Evolutionary conservation across 139 green algal species (phyloP), one percentile per base, ranked within the genome.

Genomic region (Chlorella sp.): DNA sequence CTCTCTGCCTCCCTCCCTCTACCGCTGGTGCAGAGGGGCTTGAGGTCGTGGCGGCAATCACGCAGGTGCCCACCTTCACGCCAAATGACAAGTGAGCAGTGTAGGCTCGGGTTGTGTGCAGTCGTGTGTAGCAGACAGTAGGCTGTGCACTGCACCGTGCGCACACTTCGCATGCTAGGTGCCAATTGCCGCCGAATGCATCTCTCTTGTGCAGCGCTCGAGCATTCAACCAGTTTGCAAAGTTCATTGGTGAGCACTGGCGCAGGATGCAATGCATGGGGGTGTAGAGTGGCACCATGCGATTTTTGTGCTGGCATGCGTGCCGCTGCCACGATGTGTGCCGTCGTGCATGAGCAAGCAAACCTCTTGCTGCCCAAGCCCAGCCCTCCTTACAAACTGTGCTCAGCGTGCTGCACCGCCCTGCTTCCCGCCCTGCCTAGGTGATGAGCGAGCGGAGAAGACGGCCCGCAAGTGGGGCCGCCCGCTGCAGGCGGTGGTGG

Each of bases 401-500:
- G 46, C 46, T 54, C 46, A 11, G 8, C 46, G n/a, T n/a, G n/a
- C n/a, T n/a, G n/a, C n/a, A n/a, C n/a, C n/a, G n/a, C 8, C 11
- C 46, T 54, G 46, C 46, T 11, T 11, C 46, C 8, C 46, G 8
- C 46, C 46, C 11, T 11, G 8, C 51, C 4, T 16, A 60, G 51
- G 51, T 0, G 93, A 97, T 74, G 91, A 94, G 16, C 85, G 94
- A 1, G 94, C 94, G 11, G 88, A 75, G 4, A 88, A 90, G 67
- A 85, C 85, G 1, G 67, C 81, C 36, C 80, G 90, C 19, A 91
- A 93, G 80, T 97, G 94, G 84, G 91, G 93, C 44, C 90, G 88
- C 74, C 94, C 94, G 0, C 81, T 97, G 7, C 91, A 92, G 81
- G 87, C 92, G 0, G 85, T 97, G 0, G 87, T 97, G 34, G 92